Evolutionary conservation across 371 early-diverging fungal species (phyloP).

Genomic region (Chytridium lagenaria): DNA sequence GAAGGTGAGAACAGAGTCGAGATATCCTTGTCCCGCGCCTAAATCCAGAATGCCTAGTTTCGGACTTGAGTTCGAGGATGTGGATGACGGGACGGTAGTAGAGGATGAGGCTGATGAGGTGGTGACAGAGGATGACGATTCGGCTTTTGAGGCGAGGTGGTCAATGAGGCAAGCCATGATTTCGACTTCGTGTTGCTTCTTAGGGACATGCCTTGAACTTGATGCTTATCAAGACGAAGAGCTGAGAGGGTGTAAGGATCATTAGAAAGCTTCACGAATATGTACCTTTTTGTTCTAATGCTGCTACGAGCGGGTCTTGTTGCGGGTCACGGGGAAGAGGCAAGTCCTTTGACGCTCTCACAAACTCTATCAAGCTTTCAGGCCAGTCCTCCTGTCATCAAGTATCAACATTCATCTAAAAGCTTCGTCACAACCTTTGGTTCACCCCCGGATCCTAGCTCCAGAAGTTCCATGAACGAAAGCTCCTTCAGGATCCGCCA

Average conservation of each 20-base stretch:
- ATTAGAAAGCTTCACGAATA: no score
- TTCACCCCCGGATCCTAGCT: conserved; percentile 37
- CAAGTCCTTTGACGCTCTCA: conserved; percentile 14
- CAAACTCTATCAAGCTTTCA: conserved; percentile 37
- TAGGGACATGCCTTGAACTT: conserved; percentile 74
- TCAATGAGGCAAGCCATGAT: conserved; percentile 55
- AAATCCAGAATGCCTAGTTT: conserved; percentile 43
- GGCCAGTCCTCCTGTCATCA: conserved; percentile 38
- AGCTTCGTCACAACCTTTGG: not conserved
- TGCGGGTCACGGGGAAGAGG: conserved; percentile 33
- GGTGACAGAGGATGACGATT: not conserved
- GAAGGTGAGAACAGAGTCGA: conserved; percentile 76
- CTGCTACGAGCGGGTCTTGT: not conserved
- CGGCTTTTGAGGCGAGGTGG: conserved; percentile 24
- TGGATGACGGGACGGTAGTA: no score
- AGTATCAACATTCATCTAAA: not conserved
- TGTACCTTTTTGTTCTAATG: not conserved
- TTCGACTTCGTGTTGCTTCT: conserved; percentile 77
- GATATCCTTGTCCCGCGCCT: conserved; percentile 72
- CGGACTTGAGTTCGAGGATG: no score
- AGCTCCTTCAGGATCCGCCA: conserved; percentile 28
- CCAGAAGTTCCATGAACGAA: conserved; percentile 34
- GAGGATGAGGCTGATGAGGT: not conserved
- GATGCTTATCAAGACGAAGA: conserved; percentile 18
- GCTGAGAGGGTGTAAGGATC: no score